Evolutionary conservation across 2,329 filamentous ascomycete species (phyloP).

Genomic region (Apiospora marii): DNA sequence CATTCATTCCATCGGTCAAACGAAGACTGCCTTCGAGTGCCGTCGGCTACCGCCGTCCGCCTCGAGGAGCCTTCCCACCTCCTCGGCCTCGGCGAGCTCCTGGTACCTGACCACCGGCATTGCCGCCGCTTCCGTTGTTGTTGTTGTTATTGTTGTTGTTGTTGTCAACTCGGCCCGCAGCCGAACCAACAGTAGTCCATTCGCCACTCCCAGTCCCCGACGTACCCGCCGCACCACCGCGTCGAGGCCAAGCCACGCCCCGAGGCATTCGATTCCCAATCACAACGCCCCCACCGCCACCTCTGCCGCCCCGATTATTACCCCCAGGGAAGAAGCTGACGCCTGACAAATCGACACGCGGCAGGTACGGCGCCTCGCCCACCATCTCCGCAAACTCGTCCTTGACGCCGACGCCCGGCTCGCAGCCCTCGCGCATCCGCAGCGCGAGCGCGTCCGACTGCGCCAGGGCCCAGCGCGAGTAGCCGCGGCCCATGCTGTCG

Average conservation of each 20-base stretch:
- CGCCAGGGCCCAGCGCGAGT: conserved; percentile 38
- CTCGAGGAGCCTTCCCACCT: not conserved
- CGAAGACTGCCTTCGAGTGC: not conserved
- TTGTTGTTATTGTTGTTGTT: not conserved
- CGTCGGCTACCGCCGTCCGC: not conserved
- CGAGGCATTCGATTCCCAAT: not conserved
- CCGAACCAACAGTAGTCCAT: not conserved
- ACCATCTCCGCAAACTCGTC: not conserved
- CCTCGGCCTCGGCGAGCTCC: no score
- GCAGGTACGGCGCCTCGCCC: not conserved
- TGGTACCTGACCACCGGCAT: no score
- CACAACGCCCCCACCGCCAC: not conserved
- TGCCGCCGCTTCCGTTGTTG: no score
- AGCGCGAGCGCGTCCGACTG: conserved; percentile 33
- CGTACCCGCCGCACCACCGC: not conserved
- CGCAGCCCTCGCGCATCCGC: conserved; percentile 29
- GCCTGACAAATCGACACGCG: not conserved
- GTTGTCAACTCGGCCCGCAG: not conserved
- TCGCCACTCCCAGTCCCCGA: not conserved
- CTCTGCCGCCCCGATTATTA: not conserved
- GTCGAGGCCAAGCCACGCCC: not conserved
- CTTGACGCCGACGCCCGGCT: conserved; percentile 28
- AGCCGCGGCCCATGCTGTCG: conserved; percentile 45
- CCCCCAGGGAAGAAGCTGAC: conserved; percentile 7
- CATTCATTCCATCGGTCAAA: no score